Percentiles rank a stretch among this genome's conserved stretches.
phyloP scores from a whole-genome alignment of 345 rosid genomes.

The Murraya paniculata region DNA sequence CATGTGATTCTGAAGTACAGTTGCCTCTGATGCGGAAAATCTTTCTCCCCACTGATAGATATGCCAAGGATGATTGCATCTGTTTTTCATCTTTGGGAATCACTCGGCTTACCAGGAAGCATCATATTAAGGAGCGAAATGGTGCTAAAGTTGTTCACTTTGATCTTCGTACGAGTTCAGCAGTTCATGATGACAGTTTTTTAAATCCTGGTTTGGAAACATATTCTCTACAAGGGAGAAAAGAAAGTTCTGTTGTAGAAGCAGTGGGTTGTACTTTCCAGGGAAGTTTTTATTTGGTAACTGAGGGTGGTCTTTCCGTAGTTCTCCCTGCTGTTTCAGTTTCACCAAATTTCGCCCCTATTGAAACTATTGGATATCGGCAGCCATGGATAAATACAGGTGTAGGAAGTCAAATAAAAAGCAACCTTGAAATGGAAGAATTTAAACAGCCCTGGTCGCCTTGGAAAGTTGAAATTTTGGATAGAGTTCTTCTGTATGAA shows the following conservation, averaged over 20 bases:
- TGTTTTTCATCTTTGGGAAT: conserved; percentile 84
- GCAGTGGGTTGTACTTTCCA: conserved; percentile 86
- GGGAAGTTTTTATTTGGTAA: conserved; percentile 83
- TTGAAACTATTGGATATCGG: conserved; percentile 55
- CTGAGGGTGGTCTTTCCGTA: conserved; percentile 74
- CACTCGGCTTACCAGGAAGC: conserved; percentile 66
- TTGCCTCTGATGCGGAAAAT: conserved; percentile 44
- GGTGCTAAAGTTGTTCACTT: conserved; percentile 52
- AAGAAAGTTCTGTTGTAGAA: conserved; percentile 52
- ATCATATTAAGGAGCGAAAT: conserved; percentile 24
- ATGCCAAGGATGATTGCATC: conserved; percentile 52
- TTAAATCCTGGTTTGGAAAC: conserved; percentile 35
- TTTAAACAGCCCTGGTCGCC: conserved; percentile 40
- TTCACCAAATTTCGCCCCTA: conserved; percentile 49
- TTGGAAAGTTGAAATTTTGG: conserved; percentile 87
- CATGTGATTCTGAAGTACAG: conserved; percentile 33
- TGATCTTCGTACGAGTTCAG: conserved; percentile 42
- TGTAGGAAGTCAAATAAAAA: conserved; percentile 24
- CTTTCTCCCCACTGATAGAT: conserved; percentile 61
- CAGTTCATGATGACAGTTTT: conserved; percentile 54
- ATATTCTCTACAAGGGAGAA: conserved; percentile 30
- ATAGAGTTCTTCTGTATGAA: conserved; percentile 80
- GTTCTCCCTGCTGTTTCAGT: conserved; percentile 79
- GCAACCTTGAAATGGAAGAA: conserved; percentile 27
- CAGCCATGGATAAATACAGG: conserved; percentile 34